A percentile compares a stretch with the other conserved stretches of the same genome.
These are phyloP conservation scores for Musa schizocarpa DNA, from an alignment of 176 grass and related monocot genomes.

Conservation along the genomic window DNA sequence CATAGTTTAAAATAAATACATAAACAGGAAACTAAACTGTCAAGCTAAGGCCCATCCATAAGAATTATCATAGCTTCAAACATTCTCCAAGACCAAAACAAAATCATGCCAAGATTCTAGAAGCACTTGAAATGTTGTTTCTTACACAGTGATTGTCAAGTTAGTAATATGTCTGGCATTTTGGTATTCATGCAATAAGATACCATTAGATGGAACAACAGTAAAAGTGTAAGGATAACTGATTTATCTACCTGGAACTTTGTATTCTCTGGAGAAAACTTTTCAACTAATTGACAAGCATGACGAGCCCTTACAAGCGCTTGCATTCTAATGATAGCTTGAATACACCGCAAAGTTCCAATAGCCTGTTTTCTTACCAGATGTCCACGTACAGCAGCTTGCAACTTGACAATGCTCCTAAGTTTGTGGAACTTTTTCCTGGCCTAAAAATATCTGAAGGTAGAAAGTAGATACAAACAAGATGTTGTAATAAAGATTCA, in stretches of 20 bases:
- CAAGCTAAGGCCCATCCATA: neutral
- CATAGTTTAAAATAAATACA: neutral
- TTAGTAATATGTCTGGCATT: neutral
- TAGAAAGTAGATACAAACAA: constrained; percentile 1
- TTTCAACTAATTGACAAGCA: neutral
- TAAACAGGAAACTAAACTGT: neutral
- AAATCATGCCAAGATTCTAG: neutral
- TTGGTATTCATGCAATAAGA: neutral
- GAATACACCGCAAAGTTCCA: constrained; percentile 16
- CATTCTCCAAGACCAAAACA: neutral
- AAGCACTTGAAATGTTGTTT: neutral
- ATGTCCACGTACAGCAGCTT: constrained; percentile 24
- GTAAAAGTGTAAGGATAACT: neutral
- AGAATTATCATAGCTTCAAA: neutral
- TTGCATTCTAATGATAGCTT: constrained; percentile 18
- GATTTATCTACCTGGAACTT: neutral
- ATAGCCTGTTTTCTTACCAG: constrained; percentile 19
- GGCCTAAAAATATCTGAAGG: constrained; percentile 6
- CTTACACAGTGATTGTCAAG: neutral
- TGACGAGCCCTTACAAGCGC: constrained; percentile 13
- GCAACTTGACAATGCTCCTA: constrained; percentile 14
- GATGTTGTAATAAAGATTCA: neutral
- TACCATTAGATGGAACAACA: neutral
- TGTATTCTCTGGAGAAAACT: neutral
- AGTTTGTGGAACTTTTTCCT: constrained; percentile 15